Conservation (phyloP, 2,329 filamentous ascomycete species). For the Venturia oleaginea region DNA sequence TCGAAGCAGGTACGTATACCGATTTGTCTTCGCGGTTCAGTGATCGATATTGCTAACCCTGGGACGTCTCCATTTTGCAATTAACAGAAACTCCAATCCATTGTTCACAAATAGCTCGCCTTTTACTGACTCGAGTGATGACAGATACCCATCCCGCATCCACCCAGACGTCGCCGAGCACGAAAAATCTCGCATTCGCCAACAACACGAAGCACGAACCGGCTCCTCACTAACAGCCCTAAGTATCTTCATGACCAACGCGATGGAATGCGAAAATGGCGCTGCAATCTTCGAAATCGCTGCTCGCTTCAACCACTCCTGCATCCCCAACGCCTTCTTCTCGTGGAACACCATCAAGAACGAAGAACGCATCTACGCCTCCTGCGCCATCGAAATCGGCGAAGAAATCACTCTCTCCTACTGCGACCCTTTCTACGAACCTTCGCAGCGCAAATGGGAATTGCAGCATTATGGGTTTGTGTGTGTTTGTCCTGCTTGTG, state of each 20-base stretch:
- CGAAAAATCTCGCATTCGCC: slow-evolving; percentile 7
- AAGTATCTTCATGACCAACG: slow-evolving; percentile 13
- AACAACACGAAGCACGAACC: slow-evolving; percentile 13
- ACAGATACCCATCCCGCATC: neutral
- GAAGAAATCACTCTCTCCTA: slow-evolving; percentile 15
- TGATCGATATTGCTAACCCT: neutral
- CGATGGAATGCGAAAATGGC: slow-evolving; percentile 8
- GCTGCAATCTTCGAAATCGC: slow-evolving; percentile 13
- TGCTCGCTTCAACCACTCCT: slow-evolving; percentile 13
- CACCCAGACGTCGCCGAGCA: neutral
- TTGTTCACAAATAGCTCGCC: neutral
- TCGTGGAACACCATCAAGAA: slow-evolving; percentile 1
- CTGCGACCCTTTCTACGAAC: slow-evolving; percentile 6
- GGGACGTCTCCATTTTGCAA: neutral
- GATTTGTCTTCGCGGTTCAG: neutral
- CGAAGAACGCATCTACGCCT: slow-evolving; percentile 8
- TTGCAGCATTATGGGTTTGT: slow-evolving; percentile 15
- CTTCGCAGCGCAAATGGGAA: slow-evolving; percentile 1
- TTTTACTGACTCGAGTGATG: neutral
- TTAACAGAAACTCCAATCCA: neutral
- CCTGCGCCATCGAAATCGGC: neutral
- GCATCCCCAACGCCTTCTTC: slow-evolving; percentile 14
- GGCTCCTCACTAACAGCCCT: neutral
- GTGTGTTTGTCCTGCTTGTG: slow-evolving; percentile 10
- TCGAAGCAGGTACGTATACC: neutral